Evolutionary conservation across 2,329 filamentous ascomycete species (phyloP), one percentile per base, ranked within the genome.

Genomic region (Verticillium nonalfalfae): DNA sequence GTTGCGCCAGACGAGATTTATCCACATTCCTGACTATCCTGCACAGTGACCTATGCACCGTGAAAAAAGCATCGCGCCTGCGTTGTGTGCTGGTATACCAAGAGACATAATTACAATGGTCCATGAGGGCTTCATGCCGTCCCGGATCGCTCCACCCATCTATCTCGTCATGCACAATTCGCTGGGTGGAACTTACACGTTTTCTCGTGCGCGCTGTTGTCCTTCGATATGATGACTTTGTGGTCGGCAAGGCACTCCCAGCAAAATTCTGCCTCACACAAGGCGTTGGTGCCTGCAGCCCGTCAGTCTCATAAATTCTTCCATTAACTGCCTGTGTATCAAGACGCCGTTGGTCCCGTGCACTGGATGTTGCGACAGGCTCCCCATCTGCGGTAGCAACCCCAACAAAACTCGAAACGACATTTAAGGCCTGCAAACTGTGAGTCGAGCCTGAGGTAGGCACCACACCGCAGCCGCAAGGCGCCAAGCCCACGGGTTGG

Each of bases 211-310:
- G 65, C 61, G 33, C 66, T 71, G 40, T 76, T 75, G 56, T 76
- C 74, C 21, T 66, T 63, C 35, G 62, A 60, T 39, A 76, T 18
- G 35, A 76, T 75, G 36, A 66, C 61, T 35, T 58, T 63, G 57
- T 76, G 68, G 34, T 71, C 67, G 5, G 71, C 74, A n/a, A 74
- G 69, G 54, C 75, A 76, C 38, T 75, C 71, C 62, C 71, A 76
- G 65, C 73, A 75, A 61, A 73, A 73, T 52, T 70, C 64, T 52
- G 70, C 64, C 11, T 64, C 66, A 61, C 73, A 75, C 38, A 36
- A 10, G 2, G 35, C 2, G 6, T 60, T 66, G 11, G 63, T 63
- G 61, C 73, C 72, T 75, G n/a, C 35, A 21, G 15, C 31, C 10
- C n/a, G 34, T 38, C 70, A 73, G 59, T 63, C 55, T 59, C 52